A percentile compares a stretch with the other conserved stretches of the same genome.
Evolutionary conservation across 2,329 filamentous ascomycete genomes (phyloP).

Genomic region (Neofusicoccum umdonicola): DNA sequence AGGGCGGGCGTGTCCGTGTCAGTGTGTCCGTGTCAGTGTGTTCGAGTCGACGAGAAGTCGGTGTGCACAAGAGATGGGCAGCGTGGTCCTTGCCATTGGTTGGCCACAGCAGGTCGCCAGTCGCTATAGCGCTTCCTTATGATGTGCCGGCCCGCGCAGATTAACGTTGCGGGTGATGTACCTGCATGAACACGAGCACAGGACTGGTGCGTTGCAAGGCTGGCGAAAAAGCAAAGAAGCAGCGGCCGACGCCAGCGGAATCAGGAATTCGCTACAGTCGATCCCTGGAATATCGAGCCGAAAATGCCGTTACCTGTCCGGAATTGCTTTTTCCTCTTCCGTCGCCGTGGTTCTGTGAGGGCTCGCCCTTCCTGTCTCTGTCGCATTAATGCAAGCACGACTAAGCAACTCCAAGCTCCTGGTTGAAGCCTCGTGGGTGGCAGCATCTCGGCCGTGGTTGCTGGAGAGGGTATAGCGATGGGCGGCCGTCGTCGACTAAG

Average conservation of each 20-base stretch:
- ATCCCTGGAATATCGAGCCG: not conserved
- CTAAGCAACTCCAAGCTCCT: not conserved
- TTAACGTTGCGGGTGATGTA: not conserved
- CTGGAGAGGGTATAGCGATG: not conserved
- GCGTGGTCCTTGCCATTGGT: too few species aligned
- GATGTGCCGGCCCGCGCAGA: conserved; percentile 10
- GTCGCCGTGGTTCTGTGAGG: not conserved
- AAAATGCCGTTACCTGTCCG: not conserved
- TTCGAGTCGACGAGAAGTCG: too few species aligned
- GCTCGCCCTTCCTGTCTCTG: not conserved
- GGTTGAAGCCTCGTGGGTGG: not conserved
- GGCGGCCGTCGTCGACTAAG: not conserved
- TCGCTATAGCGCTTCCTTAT: not conserved
- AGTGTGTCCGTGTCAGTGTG: too few species aligned
- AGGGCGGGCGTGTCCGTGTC: too few species aligned
- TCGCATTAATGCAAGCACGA: not conserved
- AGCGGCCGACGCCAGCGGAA: too few species aligned
- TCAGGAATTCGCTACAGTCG: not conserved
- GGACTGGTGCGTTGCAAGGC: not conserved
- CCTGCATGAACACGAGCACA: not conserved
- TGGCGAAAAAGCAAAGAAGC: not conserved
- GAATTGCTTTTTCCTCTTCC: not conserved
- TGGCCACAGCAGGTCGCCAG: too few species aligned
- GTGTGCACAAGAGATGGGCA: too few species aligned
- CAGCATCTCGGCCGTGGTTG: not conserved